Evolutionary conservation across 306 rosid species (phyloP).

Genomic region (Gynostemma pentaphyllum): DNA sequence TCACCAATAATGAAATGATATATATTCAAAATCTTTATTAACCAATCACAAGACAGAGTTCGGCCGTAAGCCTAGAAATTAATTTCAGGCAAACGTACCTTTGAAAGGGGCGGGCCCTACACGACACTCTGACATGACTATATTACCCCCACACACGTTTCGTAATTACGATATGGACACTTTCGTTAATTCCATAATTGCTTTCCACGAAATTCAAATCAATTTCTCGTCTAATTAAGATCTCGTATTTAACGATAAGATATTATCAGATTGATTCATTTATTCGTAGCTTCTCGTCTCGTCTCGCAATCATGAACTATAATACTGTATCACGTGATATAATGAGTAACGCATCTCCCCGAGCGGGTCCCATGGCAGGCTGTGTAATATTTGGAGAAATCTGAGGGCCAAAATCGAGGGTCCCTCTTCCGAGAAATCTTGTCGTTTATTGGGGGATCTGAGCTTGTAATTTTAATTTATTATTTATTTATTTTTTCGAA

Average conservation of each 20-base stretch:
- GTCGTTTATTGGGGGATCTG: constrained; percentile 57
- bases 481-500: not conserved
- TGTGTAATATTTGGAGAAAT: constrained; percentile 21
- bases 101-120: constrained; percentile 3
- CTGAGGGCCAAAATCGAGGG: constrained; percentile 16
- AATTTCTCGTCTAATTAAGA: not conserved
- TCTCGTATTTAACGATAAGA: not conserved
- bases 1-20: not conserved
- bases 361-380: constrained; percentile 31
- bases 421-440: constrained; percentile 24
- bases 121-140: not conserved
- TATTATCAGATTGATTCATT: not conserved
- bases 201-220: too few species aligned
- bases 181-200: not conserved
- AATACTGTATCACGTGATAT: constrained; percentile 44
- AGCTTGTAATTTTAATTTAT: constrained; percentile 32
- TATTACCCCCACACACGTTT: not conserved
- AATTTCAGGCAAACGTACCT: constrained; percentile 3
- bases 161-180: not conserved
- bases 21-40: not conserved
- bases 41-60: not conserved
- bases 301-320: constrained; percentile 28
- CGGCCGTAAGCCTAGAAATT: not conserved
- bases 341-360: constrained; percentile 27
- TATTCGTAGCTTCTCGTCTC: constrained; percentile 2